Percentiles rank a stretch among this genome's conserved stretches.
phyloP scores from a whole-genome alignment of 441 rosid species.

The Brassica balearica region DNA sequence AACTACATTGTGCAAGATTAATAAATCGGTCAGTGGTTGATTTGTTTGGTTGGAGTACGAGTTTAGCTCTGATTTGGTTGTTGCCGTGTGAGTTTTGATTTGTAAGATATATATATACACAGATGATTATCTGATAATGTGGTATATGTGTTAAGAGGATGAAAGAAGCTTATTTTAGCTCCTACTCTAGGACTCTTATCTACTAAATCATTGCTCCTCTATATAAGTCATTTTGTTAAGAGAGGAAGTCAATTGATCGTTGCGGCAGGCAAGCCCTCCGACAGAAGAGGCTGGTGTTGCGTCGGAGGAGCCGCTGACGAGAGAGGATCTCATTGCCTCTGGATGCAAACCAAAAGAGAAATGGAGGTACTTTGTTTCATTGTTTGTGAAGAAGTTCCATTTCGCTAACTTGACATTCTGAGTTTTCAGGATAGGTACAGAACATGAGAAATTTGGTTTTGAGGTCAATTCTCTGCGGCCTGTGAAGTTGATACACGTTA shows the following conservation, averaged over 20 bases:
- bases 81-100: no score
- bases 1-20: no score
- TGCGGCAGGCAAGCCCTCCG: conserved; percentile 91
- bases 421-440: conserved; percentile 91
- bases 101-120: no score
- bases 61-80: no score
- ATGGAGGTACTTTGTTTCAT: conserved; percentile 63
- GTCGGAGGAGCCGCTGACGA: conserved; percentile 79
- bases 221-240: conserved; percentile 38
- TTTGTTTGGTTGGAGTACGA: no score
- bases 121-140: not conserved
- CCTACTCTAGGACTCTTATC: conserved; percentile 41
- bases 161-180: conserved; percentile 46
- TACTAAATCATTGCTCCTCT: conserved; percentile 23
- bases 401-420: conserved; percentile 42
- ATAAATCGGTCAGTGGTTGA: no score
- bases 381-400: not conserved
- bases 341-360: conserved; percentile 93
- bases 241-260: conserved; percentile 61
- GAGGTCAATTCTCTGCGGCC: conserved; percentile 76
- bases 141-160: conserved; percentile 42
- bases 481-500: conserved; percentile 52
- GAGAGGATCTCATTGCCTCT: conserved; percentile 88
- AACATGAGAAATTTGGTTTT: conserved; percentile 98
- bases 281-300: conserved; percentile 76